phyloP scores from a whole-genome alignment of 1,284 basidiomycete species.

The Cryptococcus hybrid region DNA sequence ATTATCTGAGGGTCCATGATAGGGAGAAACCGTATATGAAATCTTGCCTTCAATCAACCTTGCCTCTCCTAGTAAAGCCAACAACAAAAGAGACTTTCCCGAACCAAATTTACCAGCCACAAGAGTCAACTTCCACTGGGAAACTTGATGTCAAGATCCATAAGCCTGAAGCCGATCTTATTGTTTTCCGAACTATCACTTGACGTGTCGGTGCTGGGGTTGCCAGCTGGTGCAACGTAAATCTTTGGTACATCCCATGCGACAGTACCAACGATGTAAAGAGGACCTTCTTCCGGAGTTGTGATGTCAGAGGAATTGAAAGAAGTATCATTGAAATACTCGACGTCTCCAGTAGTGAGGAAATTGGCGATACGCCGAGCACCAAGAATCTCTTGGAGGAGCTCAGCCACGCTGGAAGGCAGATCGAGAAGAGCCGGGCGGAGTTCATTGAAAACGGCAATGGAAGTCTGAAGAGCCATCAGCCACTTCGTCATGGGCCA shows the following conservation, averaged over 20 bases:
- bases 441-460: constrained; percentile 63
- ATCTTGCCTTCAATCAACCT: constrained; percentile 61
- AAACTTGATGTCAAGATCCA: constrained; percentile 72
- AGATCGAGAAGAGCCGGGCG: constrained; percentile 20
- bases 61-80: constrained; percentile 80
- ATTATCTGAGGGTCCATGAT: constrained; percentile 48
- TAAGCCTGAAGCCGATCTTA: constrained; percentile 63
- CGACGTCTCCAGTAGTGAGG: constrained; percentile 23
- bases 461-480: constrained; percentile 52
- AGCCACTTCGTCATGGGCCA: neutral
- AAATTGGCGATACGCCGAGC: constrained; percentile 28
- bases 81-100: constrained; percentile 73
- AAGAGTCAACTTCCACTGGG: constrained; percentile 68
- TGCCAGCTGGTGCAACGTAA: neutral
- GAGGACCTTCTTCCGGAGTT: constrained; percentile 18
- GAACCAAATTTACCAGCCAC: constrained; percentile 65
- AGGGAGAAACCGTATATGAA: constrained; percentile 50
- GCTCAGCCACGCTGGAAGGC: constrained; percentile 17
- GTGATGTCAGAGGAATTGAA: constrained; percentile 10
- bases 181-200: neutral
- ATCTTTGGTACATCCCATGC: constrained; percentile 22
- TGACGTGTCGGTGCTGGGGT: too few relatives aligned
- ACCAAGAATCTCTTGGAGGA: constrained; percentile 26
- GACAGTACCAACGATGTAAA: constrained; percentile 28
- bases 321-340: constrained; percentile 47